phyloP scores from a whole-genome alignment of 495 filamentous ascomycete genomes.

The Neurospora tetrasperma region DNA sequence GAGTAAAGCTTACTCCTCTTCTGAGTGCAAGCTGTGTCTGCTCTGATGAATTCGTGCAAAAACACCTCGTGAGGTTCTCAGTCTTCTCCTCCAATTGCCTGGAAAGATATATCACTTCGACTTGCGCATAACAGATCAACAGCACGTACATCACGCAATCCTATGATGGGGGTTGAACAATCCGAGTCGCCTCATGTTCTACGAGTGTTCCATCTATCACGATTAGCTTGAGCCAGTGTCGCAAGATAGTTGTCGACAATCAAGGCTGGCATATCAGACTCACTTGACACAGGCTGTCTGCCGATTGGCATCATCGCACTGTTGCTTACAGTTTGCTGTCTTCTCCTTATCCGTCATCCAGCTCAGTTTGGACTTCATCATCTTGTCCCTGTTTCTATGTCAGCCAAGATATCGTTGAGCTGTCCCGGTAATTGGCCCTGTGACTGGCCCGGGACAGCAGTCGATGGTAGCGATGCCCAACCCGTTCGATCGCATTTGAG shows the following conservation, averaged over 20 bases:
- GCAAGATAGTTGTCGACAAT: background rate
- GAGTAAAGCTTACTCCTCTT: background rate
- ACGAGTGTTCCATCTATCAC: background rate
- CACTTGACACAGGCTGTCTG: background rate
- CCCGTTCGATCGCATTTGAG: constrained; percentile 9
- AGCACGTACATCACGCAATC: background rate
- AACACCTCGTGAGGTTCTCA: background rate
- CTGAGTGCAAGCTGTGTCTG: too few relatives aligned
- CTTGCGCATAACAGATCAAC: background rate
- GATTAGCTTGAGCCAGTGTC: background rate
- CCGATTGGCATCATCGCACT: background rate
- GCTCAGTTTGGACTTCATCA: constrained; percentile 18
- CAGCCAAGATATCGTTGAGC: constrained; percentile 4
- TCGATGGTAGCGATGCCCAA: constrained; percentile 17
- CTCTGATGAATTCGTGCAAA: too few relatives aligned
- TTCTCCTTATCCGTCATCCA: constrained; percentile 8
- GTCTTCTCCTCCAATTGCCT: background rate
- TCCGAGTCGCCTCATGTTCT: background rate
- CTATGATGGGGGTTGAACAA: background rate
- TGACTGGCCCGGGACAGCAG: constrained; percentile 17
- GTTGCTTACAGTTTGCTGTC: background rate
- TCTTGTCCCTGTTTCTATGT: constrained; percentile 10
- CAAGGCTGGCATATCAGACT: background rate
- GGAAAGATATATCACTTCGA: background rate
- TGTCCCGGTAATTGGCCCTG: constrained; percentile 2